phyloP scores from a whole-genome alignment of 2,329 filamentous ascomycete genomes.

The Hawksworthiomyces lignivorus region DNA sequence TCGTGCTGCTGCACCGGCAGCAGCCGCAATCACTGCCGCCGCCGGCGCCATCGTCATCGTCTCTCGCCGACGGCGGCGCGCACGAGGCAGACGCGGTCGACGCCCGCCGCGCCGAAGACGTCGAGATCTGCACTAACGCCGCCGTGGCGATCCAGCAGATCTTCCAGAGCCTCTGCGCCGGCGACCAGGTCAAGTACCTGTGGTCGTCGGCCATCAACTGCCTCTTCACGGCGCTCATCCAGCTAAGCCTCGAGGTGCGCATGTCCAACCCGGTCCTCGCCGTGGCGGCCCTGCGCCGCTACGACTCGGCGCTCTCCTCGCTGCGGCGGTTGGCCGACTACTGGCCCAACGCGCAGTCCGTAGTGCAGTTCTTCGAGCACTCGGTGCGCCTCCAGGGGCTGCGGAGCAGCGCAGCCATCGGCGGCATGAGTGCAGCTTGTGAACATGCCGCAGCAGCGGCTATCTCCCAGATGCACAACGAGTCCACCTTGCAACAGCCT shows the following conservation, averaged over 20 bases:
- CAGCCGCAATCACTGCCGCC: not conserved
- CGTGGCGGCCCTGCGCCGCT: slow-evolving; percentile 15
- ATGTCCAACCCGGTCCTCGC: slow-evolving; percentile 17
- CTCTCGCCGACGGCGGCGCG: too few species aligned
- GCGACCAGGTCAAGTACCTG: not conserved
- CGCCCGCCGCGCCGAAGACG: not conserved
- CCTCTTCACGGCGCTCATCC: not conserved
- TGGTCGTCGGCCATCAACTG: slow-evolving; percentile 3
- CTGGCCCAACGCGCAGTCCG: slow-evolving; percentile 18
- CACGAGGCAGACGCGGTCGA: too few species aligned
- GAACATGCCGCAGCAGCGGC: too few species aligned
- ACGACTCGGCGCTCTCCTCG: slow-evolving; percentile 16
- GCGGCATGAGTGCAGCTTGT: too few species aligned
- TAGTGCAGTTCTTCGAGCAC: slow-evolving; percentile 24
- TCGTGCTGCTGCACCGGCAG: not conserved
- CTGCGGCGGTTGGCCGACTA: slow-evolving; percentile 14
- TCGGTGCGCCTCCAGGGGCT: slow-evolving; percentile 69
- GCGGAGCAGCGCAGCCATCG: slow-evolving; percentile 48
- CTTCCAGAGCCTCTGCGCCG: not conserved
- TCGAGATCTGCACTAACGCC: slow-evolving; percentile 3
- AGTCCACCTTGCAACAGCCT: too few species aligned
- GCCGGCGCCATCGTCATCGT: too few species aligned
- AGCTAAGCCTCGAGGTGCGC: not conserved
- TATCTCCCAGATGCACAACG: too few species aligned
- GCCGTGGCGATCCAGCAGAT: slow-evolving; percentile 3